Evolutionary conservation across 805 yeast genomes (phyloP).

Genomic region (Kuraishia molischiana): DNA sequence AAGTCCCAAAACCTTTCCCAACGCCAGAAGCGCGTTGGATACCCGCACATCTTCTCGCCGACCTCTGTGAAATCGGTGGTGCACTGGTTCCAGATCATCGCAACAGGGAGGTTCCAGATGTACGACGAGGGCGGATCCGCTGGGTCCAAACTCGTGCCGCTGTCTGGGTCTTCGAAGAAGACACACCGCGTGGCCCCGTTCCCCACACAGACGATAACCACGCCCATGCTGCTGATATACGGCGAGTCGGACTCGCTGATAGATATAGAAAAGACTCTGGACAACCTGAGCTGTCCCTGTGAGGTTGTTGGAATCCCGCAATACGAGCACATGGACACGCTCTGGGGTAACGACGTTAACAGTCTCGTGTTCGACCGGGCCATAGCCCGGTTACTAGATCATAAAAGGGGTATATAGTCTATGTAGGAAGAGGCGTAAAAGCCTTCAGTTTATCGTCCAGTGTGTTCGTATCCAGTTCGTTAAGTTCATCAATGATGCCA

Average conservation of each 20-base stretch:
- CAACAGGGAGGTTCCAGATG: slow-evolving; percentile 40
- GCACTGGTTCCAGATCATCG: slow-evolving; percentile 38
- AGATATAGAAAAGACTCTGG: slow-evolving; percentile 69
- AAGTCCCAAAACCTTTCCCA: slow-evolving; percentile 29
- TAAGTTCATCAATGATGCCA: slow-evolving; percentile 1
- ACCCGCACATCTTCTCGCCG: slow-evolving; percentile 43
- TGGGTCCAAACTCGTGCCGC: slow-evolving; percentile 18
- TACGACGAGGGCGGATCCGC: slow-evolving; percentile 32
- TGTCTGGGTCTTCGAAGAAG: slow-evolving; percentile 15
- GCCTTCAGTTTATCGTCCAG: neutral
- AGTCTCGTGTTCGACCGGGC: slow-evolving; percentile 25
- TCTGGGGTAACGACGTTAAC: slow-evolving; percentile 75
- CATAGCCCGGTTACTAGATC: slow-evolving; percentile 1
- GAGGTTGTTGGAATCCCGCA: slow-evolving; percentile 37
- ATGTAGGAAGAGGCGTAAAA: neutral
- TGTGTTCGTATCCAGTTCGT: neutral
- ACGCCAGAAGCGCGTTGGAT: slow-evolving; percentile 35
- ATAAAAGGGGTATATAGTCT: too few relatives aligned
- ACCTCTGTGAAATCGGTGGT: slow-evolving; percentile 47
- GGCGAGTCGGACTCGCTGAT: slow-evolving; percentile 79
- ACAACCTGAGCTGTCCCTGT: slow-evolving; percentile 46
- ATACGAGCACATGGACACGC: slow-evolving; percentile 86
- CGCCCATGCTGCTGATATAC: slow-evolving; percentile 72
- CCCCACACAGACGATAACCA: slow-evolving; percentile 58
- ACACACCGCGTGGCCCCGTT: slow-evolving; percentile 42